A percentile compares a stretch with the other conserved stretches of the same genome.
Evolutionary conservation across 768 basidiomycete genomes (phyloP).

Genomic region (Suillus variegatus): DNA sequence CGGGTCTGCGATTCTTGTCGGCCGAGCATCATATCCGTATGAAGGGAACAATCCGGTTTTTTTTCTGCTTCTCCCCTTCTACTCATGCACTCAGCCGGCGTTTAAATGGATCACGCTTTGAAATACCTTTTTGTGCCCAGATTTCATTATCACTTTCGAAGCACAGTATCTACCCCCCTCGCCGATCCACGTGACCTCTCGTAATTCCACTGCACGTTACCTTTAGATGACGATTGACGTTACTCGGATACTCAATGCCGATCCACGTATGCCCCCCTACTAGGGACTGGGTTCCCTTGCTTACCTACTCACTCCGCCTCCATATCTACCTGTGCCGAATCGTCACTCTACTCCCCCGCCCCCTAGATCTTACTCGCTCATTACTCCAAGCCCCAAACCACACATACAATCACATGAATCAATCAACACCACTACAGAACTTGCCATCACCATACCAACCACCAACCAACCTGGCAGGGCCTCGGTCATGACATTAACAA

Average conservation of each 20-base stretch:
- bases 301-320: neutral
- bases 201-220: neutral
- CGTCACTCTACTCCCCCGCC: neutral
- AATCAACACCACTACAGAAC: neutral
- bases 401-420: neutral
- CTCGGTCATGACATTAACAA: neutral
- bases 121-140: neutral
- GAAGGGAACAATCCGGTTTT: neutral
- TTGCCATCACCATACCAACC: neutral
- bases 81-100: neutral
- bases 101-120: neutral
- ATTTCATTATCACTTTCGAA: neutral
- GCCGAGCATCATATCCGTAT: neutral
- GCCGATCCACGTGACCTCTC: neutral
- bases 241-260: neutral
- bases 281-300: neutral
- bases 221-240: neutral
- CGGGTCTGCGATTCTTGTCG: neutral
- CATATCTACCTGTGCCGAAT: neutral
- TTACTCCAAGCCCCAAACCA: neutral
- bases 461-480: neutral
- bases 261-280: neutral
- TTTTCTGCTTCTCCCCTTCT: neutral
- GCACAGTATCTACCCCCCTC: neutral
- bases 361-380: neutral